A percentile compares a stretch with the other conserved stretches of the same genome.
phyloP scores from a whole-genome alignment of 495 filamentous ascomycete genomes.

The Neurospora sp. region DNA sequence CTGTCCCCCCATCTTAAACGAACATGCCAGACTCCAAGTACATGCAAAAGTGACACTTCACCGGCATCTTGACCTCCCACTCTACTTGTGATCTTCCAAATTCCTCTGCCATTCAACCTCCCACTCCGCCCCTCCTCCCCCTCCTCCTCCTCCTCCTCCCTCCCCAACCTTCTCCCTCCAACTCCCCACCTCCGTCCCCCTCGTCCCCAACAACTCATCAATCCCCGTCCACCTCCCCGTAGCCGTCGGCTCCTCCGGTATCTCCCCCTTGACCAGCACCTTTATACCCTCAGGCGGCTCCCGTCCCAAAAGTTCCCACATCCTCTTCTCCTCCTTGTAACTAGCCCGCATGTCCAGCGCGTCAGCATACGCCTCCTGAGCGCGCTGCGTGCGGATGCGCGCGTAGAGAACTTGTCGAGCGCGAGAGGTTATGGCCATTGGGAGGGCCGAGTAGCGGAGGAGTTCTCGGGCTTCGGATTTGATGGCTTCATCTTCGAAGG shows the following conservation, averaged over 20 bases:
- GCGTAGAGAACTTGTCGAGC: conserved; percentile 10
- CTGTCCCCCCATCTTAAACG: neutral
- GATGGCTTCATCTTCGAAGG: conserved; percentile 5
- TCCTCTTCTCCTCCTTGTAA: conserved; percentile 41
- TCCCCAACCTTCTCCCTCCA: conserved; percentile 3
- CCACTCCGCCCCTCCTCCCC: neutral
- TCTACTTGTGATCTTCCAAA: neutral
- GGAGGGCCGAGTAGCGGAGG: conserved; percentile 18
- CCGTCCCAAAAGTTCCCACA: conserved; percentile 43
- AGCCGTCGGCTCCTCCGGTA: neutral
- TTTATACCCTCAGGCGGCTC: conserved; percentile 28
- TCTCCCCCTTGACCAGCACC: conserved; percentile 41
- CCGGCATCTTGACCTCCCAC: neutral
- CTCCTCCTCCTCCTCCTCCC: neutral
- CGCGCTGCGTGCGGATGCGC: conserved; percentile 24
- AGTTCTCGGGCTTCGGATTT: conserved; percentile 18
- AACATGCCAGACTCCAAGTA: neutral
- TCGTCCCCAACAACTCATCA: conserved; percentile 35
- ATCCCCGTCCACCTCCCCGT: conserved; percentile 1
- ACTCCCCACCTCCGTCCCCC: conserved; percentile 20
- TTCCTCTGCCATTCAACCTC: neutral
- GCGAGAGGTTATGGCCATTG: conserved; percentile 5
- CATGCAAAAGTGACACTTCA: neutral
- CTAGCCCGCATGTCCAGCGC: conserved; percentile 40
- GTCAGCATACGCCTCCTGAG: conserved; percentile 45